phyloP scores from a whole-genome alignment of 2,329 filamentous ascomycete genomes.

The Aspergillus fructus region DNA sequence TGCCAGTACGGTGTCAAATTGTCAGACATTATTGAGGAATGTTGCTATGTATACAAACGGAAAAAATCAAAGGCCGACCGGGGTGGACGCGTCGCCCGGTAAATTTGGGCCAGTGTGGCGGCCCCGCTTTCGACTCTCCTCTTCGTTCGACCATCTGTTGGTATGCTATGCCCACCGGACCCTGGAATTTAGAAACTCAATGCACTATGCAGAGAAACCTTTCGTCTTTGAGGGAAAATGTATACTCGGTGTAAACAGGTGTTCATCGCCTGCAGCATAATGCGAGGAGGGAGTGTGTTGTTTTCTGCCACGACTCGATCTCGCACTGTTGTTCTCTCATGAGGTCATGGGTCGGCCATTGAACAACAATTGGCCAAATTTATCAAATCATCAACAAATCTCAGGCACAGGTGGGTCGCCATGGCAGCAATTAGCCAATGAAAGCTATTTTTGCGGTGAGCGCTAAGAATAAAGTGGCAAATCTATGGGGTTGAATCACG shows the following conservation, averaged over 20 bases:
- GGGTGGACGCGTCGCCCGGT: conserved; percentile 3
- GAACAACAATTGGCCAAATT: neutral
- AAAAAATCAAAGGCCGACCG: neutral
- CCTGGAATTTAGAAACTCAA: neutral
- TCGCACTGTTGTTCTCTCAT: neutral
- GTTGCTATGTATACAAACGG: neutral
- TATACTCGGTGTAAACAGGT: neutral
- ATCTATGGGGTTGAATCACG: conserved; percentile 9
- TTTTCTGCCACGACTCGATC: neutral
- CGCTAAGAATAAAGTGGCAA: conserved; percentile 19
- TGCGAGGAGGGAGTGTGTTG: neutral
- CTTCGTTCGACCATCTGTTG: neutral
- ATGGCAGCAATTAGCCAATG: conserved; percentile 5
- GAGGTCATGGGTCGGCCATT: neutral
- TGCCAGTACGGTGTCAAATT: neutral
- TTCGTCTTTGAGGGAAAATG: too few relatives aligned
- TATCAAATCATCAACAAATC: conserved; percentile 6
- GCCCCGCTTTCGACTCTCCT: neutral
- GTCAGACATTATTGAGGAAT: conserved; percentile 1
- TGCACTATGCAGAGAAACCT: neutral
- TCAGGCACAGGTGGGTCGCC: conserved; percentile 15
- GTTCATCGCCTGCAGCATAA: neutral
- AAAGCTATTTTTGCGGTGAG: neutral
- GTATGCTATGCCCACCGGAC: neutral
- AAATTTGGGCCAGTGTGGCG: neutral